Conservation (phyloP, 2,329 filamentous ascomycete species). For the Verticillium albo-atrum region DNA sequence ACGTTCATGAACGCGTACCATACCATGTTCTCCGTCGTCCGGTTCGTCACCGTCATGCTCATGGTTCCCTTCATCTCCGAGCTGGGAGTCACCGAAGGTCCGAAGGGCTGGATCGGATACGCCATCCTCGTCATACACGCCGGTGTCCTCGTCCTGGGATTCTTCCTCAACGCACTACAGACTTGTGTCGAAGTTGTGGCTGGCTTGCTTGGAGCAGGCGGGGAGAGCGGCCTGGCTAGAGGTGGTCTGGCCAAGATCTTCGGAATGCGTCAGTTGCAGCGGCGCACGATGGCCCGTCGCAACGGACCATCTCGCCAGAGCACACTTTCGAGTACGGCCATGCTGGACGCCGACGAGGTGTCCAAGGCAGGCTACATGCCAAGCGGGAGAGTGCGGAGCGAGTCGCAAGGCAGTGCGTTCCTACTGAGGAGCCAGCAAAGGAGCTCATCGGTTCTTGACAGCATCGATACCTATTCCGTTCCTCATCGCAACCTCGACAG, state of each 20-base stretch:
- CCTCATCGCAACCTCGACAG: slow-evolving; percentile 47
- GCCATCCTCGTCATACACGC: slow-evolving; percentile 83
- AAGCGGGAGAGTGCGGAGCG: slow-evolving; percentile 52
- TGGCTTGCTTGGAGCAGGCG: slow-evolving; percentile 76
- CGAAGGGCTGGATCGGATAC: slow-evolving; percentile 95
- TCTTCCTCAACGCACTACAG: slow-evolving; percentile 87
- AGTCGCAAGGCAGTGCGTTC: slow-evolving; percentile 54
- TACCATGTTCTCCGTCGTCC: slow-evolving; percentile 72
- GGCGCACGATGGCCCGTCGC: slow-evolving; percentile 60
- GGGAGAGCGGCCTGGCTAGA: slow-evolving; percentile 68
- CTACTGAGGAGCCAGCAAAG: slow-evolving; percentile 37
- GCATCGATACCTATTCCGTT: slow-evolving; percentile 39
- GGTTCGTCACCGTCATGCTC: slow-evolving; percentile 70
- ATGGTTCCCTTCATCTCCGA: slow-evolving; percentile 83
- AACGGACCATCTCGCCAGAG: slow-evolving; percentile 66
- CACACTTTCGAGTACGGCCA: slow-evolving; percentile 76
- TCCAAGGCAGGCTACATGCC: slow-evolving; percentile 58
- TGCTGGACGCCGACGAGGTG: slow-evolving; percentile 66
- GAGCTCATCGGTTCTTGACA: slow-evolving; percentile 53
- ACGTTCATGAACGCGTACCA: slow-evolving; percentile 99
- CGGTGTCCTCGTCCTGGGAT: slow-evolving; percentile 81
- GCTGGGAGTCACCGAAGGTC: slow-evolving; percentile 69
- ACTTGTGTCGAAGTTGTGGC: slow-evolving; percentile 87
- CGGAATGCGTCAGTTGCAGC: slow-evolving; percentile 82
- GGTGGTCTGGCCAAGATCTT: slow-evolving; percentile 89